These are phyloP conservation scores for Pestalotiopsis sp. DNA, from an alignment of 2,329 filamentous ascomycete genomes.

Conservation along the genomic window DNA sequence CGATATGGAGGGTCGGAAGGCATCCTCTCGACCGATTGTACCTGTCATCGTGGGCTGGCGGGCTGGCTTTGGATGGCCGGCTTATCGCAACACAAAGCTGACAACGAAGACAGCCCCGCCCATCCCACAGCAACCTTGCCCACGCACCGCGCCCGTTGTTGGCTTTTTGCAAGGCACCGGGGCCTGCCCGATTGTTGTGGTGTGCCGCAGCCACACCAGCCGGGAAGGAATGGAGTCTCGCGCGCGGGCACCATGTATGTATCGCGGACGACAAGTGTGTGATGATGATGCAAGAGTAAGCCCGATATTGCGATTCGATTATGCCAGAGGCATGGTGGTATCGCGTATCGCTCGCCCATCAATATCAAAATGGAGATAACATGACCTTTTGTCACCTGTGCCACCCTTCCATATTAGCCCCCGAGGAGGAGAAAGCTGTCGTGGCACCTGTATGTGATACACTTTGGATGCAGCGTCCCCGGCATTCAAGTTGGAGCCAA, in stretches of 20 bases:
- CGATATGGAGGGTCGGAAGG: background rate
- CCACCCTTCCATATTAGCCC: background rate
- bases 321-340: background rate
- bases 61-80: background rate
- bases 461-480: constrained; percentile 2
- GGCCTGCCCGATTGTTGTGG: background rate
- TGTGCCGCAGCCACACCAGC: background rate
- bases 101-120: background rate
- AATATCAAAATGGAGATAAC: background rate
- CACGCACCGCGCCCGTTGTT: no score
- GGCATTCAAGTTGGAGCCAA: background rate
- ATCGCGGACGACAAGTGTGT: background rate
- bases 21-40: background rate
- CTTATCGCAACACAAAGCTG: background rate
- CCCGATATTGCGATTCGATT: background rate
- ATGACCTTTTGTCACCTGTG: background rate
- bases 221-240: background rate
- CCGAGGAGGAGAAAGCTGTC: background rate
- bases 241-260: background rate
- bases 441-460: constrained; percentile 4
- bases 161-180: no score
- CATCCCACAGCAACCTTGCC: no score
- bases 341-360: background rate
- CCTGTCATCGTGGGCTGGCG: background rate
- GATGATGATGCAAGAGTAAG: background rate